These are phyloP conservation scores for Oryza coarctata DNA, from an alignment of 176 grass and related monocot species.

Conservation along the genomic window DNA sequence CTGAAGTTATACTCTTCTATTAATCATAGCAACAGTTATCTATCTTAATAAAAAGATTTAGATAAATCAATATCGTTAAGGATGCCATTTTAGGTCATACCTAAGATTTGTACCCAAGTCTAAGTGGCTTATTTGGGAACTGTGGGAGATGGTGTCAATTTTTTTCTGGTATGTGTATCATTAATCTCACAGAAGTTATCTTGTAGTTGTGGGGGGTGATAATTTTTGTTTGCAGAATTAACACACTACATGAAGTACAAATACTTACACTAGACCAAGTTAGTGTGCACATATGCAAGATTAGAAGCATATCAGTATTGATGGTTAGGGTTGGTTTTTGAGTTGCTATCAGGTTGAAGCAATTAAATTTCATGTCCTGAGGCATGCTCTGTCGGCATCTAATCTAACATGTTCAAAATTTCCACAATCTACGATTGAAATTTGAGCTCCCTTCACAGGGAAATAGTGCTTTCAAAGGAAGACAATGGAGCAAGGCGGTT, in stretches of 20 bases:
- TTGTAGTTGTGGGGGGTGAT: background rate
- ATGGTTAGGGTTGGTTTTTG: background rate
- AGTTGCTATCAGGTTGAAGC: background rate
- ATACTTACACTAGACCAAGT: background rate
- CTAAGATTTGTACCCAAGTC: background rate
- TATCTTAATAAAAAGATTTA: background rate
- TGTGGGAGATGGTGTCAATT: background rate
- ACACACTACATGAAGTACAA: background rate
- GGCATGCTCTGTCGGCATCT: background rate
- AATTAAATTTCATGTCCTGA: background rate
- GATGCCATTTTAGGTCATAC: background rate
- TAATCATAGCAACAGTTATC: background rate
- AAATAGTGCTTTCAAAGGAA: conserved; percentile 81
- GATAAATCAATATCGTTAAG: background rate
- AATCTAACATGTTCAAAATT: background rate
- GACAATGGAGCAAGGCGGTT: conserved; percentile 83
- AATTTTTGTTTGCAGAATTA: too few relatives aligned
- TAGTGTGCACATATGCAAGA: background rate
- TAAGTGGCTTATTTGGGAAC: background rate
- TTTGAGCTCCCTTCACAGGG: conserved; percentile 52
- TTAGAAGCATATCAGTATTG: background rate
- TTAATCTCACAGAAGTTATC: conserved; percentile 4
- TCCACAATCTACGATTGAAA: background rate
- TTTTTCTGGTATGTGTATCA: background rate
- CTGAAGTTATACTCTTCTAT: background rate